These are phyloP conservation scores for Cordyceps tenuipes DNA, from an alignment of 2,329 filamentous ascomycete species.

Conservation along the genomic window DNA sequence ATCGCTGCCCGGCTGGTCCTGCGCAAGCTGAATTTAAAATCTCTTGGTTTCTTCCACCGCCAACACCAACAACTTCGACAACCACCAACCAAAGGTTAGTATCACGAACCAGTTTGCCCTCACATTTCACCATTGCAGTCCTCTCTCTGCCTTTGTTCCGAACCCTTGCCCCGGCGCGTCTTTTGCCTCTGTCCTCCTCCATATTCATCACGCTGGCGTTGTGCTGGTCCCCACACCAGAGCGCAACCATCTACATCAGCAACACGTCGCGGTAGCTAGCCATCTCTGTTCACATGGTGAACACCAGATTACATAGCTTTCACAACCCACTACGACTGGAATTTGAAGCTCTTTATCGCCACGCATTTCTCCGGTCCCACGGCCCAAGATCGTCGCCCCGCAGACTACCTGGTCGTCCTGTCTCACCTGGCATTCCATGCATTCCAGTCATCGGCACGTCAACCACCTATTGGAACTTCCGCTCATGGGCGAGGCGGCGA, in stretches of 20 bases:
- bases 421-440: constrained; percentile 11
- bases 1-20: constrained; percentile 13
- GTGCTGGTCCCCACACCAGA: neutral
- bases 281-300: neutral
- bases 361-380: neutral
- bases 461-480: neutral
- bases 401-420: neutral
- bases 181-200: no score
- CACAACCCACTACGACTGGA: neutral
- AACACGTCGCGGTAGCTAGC: neutral
- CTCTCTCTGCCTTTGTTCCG: neutral
- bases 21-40: constrained; percentile 11
- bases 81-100: constrained; percentile 5
- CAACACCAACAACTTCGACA: constrained; percentile 7
- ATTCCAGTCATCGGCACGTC: constrained; percentile 5
- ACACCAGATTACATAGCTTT: neutral
- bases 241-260: neutral
- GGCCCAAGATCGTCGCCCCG: neutral
- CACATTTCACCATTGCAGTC: neutral
- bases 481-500: neutral
- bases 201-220: neutral
- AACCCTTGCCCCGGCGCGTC: neutral
- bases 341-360: neutral
- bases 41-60: constrained; percentile 1
- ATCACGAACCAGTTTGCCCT: neutral